Evolutionary conservation across 2,329 filamentous ascomycete species (phyloP).

Genomic region (Aspergillus brasiliensis): DNA sequence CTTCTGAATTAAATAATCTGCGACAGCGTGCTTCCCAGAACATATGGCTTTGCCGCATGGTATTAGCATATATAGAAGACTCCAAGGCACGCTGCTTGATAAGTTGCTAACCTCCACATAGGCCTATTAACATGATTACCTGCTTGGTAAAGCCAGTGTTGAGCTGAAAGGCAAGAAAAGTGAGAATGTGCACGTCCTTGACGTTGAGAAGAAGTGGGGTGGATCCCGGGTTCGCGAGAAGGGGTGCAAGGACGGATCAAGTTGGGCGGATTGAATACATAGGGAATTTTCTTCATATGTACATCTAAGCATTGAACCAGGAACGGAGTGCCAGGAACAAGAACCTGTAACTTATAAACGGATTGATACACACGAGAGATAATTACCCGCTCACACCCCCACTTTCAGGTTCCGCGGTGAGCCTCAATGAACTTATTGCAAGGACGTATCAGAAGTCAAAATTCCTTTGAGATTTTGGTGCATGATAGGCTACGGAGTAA

Average conservation of each 20-base stretch:
- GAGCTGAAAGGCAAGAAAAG: neutral
- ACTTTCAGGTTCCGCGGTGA: too few relatives aligned
- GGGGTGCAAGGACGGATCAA: neutral
- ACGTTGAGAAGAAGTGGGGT: neutral
- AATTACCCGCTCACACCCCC: too few relatives aligned
- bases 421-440: too few relatives aligned
- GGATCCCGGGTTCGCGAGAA: neutral
- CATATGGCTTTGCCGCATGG: slow-evolving; percentile 69
- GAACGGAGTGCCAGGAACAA: neutral
- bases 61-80: slow-evolving; percentile 18
- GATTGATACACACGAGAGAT: neutral
- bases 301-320: neutral
- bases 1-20: slow-evolving; percentile 80
- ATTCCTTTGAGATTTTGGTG: too few relatives aligned
- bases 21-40: slow-evolving; percentile 87
- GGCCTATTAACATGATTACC: slow-evolving; percentile 51
- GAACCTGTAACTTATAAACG: neutral
- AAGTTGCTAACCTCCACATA: slow-evolving; percentile 50
- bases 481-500: too few relatives aligned
- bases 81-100: neutral
- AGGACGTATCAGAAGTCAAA: too few relatives aligned
- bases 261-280: neutral
- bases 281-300: neutral
- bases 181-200: neutral
- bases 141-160: neutral